Base-by-base conservation (phyloP, 257 asterid genomes). In the Primulina huaijiensis region DNA sequence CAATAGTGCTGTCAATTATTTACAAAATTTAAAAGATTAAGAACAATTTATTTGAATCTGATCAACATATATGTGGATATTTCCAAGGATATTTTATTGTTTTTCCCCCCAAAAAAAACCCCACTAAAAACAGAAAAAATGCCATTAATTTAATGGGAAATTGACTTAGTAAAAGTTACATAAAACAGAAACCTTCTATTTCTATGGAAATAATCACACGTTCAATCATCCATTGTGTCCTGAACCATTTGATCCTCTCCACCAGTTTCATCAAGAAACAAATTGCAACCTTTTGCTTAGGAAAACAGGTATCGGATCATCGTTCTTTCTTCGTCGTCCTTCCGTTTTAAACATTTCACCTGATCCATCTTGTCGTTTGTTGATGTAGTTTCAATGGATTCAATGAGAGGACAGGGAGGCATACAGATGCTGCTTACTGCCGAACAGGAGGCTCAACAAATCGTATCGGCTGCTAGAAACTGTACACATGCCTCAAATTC, bases 381-480 rank as follows among this genome's bases (percentile, higher is more conserved):
- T 35, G 53, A 37, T 62, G 60, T 68, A 79, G 68, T 60, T 10
- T 29, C 29, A 23, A 92, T 92, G 98, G 98, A 90, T 77, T 66
- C 85, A 62, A 72, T 76, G 81, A 88, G 88, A 79, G 95, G 93
- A 50, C 97, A 88, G 80, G 95, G 95, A 59, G 94, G 98, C 68
- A 92, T 92, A 65, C 98, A 92, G 72, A 90, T 92, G 98, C 84
- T 92, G 25, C 86, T 90, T 3, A 79, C 85, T 20, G 97, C 97
- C 2, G 97, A 92, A 71, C 89, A 88, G 30, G 98, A 92, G 73
- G 98, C 97, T 21, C 98, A 90, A 74, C 97, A 86, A 53, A 90
- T 90, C 64, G 93, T 92, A 8, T 59, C 88, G 29, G 82, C 89
- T 34, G 97, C 97, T 16, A 88, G 90, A 80, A 90, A 84, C 65